Evolutionary conservation across 1,284 basidiomycete genomes (phyloP).

Genomic region (Heterobasidion annosum): DNA sequence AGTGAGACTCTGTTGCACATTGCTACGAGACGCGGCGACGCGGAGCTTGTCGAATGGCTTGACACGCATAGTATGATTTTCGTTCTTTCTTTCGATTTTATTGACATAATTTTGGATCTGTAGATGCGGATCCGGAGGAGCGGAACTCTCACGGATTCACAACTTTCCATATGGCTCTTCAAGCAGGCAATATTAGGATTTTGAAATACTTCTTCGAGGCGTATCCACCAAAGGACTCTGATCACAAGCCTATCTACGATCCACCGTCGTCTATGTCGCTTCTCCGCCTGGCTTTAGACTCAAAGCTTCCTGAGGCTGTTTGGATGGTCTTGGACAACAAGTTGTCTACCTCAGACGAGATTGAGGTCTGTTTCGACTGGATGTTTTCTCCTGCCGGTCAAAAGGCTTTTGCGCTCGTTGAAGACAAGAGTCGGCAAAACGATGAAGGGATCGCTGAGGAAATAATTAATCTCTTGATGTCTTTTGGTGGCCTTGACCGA

Average conservation of each 20-base stretch:
- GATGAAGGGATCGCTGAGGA: constrained; percentile 34
- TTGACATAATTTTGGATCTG: constrained; percentile 13
- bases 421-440: constrained; percentile 18
- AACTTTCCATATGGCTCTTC: constrained; percentile 58
- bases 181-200: constrained; percentile 37
- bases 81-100: neutral
- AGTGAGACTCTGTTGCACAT: constrained; percentile 64
- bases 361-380: constrained; percentile 40
- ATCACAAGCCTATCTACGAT: constrained; percentile 38
- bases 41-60: constrained; percentile 56
- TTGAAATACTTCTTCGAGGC: constrained; percentile 48
- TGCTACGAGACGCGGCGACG: constrained; percentile 42
- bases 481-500: constrained; percentile 41
- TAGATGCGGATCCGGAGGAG: constrained; percentile 67
- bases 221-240: constrained; percentile 43
- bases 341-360: constrained; percentile 38
- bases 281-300: constrained; percentile 47
- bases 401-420: constrained; percentile 15
- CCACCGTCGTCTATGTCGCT: constrained; percentile 29
- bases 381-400: constrained; percentile 28
- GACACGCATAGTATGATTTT: constrained; percentile 49
- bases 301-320: constrained; percentile 49
- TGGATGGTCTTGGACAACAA: constrained; percentile 52
- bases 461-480: constrained; percentile 43
- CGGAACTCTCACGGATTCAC: constrained; percentile 47